phyloP scores from a whole-genome alignment of 306 rosid species.

The Canavalia gladiata region DNA sequence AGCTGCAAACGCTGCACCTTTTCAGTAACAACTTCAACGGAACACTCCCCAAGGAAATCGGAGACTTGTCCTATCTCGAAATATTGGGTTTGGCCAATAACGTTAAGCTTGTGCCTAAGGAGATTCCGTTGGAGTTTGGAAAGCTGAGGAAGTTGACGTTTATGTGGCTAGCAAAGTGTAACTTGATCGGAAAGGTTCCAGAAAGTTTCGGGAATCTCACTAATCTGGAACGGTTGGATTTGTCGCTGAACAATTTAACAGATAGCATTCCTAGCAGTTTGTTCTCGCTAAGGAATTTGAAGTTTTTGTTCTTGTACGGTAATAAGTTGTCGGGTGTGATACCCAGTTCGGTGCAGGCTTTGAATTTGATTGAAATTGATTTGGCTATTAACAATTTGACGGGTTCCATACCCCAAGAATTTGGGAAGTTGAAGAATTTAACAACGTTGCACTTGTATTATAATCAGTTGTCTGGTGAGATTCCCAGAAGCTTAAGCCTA shows the following conservation, averaged over 20 bases:
- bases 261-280: conserved; percentile 68
- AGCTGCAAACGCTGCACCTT: conserved; percentile 51
- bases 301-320: conserved; percentile 52
- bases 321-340: conserved; percentile 71
- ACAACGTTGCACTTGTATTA: conserved; percentile 51
- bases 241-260: conserved; percentile 61
- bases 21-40: conserved; percentile 63
- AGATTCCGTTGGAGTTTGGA: conserved; percentile 69
- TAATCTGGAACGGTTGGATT: conserved; percentile 64
- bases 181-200: conserved; percentile 71
- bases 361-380: conserved; percentile 58
- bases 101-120: conserved; percentile 40
- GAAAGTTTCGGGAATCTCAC: conserved; percentile 53
- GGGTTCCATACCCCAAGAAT: conserved; percentile 66
- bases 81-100: conserved; percentile 55
- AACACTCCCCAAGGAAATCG: conserved; percentile 70
- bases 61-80: conserved; percentile 69
- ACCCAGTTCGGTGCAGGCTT: conserved; percentile 60
- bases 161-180: conserved; percentile 58
- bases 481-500: conserved; percentile 69
- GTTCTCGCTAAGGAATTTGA: conserved; percentile 61
- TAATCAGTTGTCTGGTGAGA: conserved; percentile 68
- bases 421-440: conserved; percentile 65
- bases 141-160: conserved; percentile 59
- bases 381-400: conserved; percentile 69